These are phyloP conservation scores for Daldinia bambusicola DNA, from an alignment of 495 filamentous ascomycete genomes.

Conservation along the genomic window DNA sequence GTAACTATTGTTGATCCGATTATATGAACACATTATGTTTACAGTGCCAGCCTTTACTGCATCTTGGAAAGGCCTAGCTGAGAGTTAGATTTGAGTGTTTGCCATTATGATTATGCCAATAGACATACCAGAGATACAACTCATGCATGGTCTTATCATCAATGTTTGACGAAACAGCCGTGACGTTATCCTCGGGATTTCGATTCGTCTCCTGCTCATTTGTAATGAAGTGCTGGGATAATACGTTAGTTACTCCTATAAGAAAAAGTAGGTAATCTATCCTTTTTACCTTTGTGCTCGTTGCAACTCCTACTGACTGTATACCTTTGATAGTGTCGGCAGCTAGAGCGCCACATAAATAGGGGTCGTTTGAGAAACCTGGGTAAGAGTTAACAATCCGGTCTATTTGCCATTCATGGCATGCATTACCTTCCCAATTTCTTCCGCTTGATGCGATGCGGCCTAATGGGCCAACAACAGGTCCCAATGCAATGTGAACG, in stretches of 20 bases:
- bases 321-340: constrained; percentile 59
- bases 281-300: constrained; percentile 61
- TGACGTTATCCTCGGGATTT: constrained; percentile 56
- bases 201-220: constrained; percentile 76
- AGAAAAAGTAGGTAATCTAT: not conserved
- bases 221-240: constrained; percentile 65
- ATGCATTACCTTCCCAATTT: constrained; percentile 63
- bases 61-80: constrained; percentile 69
- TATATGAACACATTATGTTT: constrained; percentile 76
- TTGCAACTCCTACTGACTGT: constrained; percentile 64
- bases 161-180: constrained; percentile 68
- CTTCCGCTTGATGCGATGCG: constrained; percentile 63
- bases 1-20: constrained; percentile 72
- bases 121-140: constrained; percentile 71
- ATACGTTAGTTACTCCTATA: constrained; percentile 12
- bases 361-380: constrained; percentile 62
- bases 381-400: constrained; percentile 3
- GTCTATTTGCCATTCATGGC: not conserved
- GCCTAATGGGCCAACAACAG: constrained; percentile 68
- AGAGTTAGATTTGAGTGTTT: constrained; percentile 5
- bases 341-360: constrained; percentile 59
- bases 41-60: constrained; percentile 69
- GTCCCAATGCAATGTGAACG: constrained; percentile 73
- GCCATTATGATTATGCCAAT: constrained; percentile 57
- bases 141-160: constrained; percentile 77